A percentile compares a stretch with the other conserved stretches of the same genome.
Conservation (phyloP, 345 rosid species). For the Carallia brachiata region DNA sequence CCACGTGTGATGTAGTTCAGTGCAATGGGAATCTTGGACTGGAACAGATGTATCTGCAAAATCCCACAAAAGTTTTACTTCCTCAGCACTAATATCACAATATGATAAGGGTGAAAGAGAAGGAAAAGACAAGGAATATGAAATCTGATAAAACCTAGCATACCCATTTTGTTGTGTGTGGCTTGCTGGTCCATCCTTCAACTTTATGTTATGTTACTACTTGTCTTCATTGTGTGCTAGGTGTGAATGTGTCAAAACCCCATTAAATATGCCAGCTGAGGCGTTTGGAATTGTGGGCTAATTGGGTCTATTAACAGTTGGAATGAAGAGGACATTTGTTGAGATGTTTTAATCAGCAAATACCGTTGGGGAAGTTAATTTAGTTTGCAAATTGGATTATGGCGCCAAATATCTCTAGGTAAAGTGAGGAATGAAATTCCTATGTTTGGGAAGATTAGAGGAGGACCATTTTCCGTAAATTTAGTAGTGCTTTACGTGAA, state of each 20-base stretch:
- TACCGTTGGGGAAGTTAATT: conserved; percentile 31
- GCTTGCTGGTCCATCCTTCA: conserved; percentile 25
- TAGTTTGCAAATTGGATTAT: conserved; percentile 26
- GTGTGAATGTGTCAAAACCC: background rate
- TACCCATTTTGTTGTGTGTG: conserved; percentile 11
- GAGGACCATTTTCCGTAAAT: background rate
- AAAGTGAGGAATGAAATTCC: conserved; percentile 3
- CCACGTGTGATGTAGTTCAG: background rate
- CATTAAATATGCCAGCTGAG: conserved; percentile 1
- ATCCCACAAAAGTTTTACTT: background rate
- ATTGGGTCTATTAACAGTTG: conserved; percentile 15
- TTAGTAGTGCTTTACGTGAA: conserved; percentile 40
- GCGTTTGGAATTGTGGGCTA: conserved; percentile 17
- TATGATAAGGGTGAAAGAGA: background rate
- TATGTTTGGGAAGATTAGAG: background rate
- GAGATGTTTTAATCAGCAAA: conserved; percentile 14
- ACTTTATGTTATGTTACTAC: conserved; percentile 2
- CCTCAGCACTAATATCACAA: no score
- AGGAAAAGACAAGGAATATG: background rate
- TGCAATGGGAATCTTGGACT: background rate
- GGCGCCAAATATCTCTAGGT: conserved; percentile 35
- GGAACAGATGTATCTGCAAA: conserved; percentile 22
- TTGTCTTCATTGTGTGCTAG: conserved; percentile 4
- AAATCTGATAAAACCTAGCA: conserved; percentile 19
- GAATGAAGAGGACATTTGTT: conserved; percentile 29